Evolutionary conservation across 345 rosid species (phyloP), one percentile per base, ranked within the genome.

Genomic region (Gossypium rotundifolium): DNA sequence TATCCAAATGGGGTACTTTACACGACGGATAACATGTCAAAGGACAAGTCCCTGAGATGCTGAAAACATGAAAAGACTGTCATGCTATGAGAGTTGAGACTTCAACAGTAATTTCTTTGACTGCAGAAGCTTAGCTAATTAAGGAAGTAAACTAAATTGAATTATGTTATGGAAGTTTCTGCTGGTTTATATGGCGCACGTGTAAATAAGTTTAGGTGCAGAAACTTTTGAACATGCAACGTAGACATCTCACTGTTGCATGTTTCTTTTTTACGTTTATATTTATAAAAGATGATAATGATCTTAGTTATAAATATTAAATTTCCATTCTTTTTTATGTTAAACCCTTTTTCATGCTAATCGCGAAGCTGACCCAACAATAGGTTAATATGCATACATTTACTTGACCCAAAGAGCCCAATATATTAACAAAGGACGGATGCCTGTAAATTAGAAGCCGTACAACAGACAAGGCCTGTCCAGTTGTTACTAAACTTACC

Each of bases 21-120:
- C 88, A 88, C 85, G 84, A 78, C 53, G 71, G 83, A 80, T 27
- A 77, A 81, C 86, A 74, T 71, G 79, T 4, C n/a, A 45, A 10
- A 45, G 49, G 49, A 45, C 49, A 45, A 11, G 40, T 33, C 40
- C 7, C 49, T 10, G 10, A 64, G 61, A 42, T 76, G 40, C 58
- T 52, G 57, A 72, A 53, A 3, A 45, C 22, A 17, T 61, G 20
- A 16, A 33, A 29, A 11, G 17, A 33, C 22, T 33, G 3, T 33
- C 46, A 14, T 8, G 66, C 22, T 62, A 62, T 62, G 67, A 9
- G n/a, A 14, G 49, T 33, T 33, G 40, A 33, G 7, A 33, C 40
- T 33, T 33, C 7, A 33, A 33, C 40, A 5, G 7, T 33, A 33
- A 33, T 33, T 33, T 33, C 40, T 16, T 58, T 58, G 63, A 33